These are phyloP conservation scores for Nyssa sinensis DNA, from an alignment of 148 eudicot genomes.

Conservation along the genomic window DNA sequence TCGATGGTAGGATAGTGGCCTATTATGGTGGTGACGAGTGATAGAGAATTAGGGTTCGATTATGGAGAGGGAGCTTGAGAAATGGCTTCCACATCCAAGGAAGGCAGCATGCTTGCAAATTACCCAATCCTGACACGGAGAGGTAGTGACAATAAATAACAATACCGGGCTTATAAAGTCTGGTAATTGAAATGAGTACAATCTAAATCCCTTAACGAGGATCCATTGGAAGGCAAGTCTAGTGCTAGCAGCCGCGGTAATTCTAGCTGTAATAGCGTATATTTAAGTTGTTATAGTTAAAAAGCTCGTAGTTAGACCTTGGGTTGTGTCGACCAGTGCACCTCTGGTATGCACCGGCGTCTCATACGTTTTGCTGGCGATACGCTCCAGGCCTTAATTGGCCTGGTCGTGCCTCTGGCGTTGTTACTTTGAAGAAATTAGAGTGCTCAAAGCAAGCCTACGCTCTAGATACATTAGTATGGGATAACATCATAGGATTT, in stretches of 20 bases:
- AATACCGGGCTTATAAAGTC: too few species aligned
- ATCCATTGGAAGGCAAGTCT: too few species aligned
- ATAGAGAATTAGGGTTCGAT: not conserved
- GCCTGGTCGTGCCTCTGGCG: too few species aligned
- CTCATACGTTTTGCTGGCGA: not conserved
- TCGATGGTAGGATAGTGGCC: too few species aligned
- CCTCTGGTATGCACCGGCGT: not conserved
- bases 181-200: too few species aligned
- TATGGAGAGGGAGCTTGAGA: not conserved
- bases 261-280: conserved; percentile 10
- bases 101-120: conserved; percentile 11
- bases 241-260: conserved; percentile 3
- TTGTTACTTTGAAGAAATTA: too few species aligned
- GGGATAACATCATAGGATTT: too few species aligned
- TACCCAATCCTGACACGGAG: conserved; percentile 12
- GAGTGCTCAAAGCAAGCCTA: too few species aligned
- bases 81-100: conserved; percentile 13
- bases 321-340: conserved; percentile 1
- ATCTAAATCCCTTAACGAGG: too few species aligned
- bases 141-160: conserved; percentile 18
- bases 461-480: too few species aligned
- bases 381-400: conserved; percentile 3
- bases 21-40: not conserved
- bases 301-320: conserved; percentile 5
- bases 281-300: conserved; percentile 9